phyloP scores from a whole-genome alignment of 768 basidiomycete genomes.

The Termitomyces sp. region DNA sequence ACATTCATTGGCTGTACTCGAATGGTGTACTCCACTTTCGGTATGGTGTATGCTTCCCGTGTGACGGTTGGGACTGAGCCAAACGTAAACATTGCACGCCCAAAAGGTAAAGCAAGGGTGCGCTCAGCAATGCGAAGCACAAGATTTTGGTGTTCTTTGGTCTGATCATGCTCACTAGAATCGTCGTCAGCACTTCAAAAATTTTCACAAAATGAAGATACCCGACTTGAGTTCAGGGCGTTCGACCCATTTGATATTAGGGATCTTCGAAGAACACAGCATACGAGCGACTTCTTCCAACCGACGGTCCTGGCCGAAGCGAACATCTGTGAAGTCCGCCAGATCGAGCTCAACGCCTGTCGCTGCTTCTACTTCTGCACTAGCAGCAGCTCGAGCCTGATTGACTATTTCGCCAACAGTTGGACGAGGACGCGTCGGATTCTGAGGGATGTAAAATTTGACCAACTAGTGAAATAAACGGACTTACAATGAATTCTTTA shows the following conservation, averaged over 20 bases:
- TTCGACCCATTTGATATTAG: conserved; percentile 62
- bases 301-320: conserved; percentile 88
- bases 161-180: conserved; percentile 80
- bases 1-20: conserved; percentile 72
- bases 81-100: conserved; percentile 90
- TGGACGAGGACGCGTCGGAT: conserved; percentile 42
- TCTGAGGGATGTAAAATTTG: conserved; percentile 32
- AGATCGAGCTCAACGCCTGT: conserved; percentile 72
- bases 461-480: not conserved
- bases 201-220: not conserved
- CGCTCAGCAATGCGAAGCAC: conserved; percentile 80
- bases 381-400: conserved; percentile 45
- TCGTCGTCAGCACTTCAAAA: conserved; percentile 1
- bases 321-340: conserved; percentile 74
- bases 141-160: conserved; percentile 80
- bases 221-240: conserved; percentile 69
- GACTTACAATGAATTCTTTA: conserved; percentile 54
- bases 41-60: conserved; percentile 74
- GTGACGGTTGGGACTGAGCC: conserved; percentile 75
- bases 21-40: conserved; percentile 74
- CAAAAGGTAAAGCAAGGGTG: conserved; percentile 87
- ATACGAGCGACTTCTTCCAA: conserved; percentile 90
- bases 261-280: conserved; percentile 74
- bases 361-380: conserved; percentile 53
- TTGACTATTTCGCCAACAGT: conserved; percentile 51